phyloP scores from a whole-genome alignment of 768 basidiomycete genomes.

The Termitomyces eurrhizus region DNA sequence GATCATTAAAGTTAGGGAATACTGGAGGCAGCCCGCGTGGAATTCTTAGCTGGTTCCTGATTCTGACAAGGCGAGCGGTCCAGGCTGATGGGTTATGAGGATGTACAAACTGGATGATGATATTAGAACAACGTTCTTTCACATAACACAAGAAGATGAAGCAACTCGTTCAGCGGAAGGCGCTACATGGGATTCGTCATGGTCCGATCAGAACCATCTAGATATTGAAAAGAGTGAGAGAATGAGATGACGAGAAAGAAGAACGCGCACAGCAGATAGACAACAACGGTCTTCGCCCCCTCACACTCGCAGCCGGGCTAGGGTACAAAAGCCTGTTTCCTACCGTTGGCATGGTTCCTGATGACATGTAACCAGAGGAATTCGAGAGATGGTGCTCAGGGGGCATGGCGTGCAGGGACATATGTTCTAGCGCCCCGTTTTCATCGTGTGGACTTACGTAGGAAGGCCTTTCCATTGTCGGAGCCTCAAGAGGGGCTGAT shows the following conservation, averaged over 20 bases:
- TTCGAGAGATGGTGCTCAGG: neutral
- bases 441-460: neutral
- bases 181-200: conserved; percentile 23
- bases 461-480: neutral
- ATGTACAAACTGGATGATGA: conserved; percentile 11
- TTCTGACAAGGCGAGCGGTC: conserved; percentile 7
- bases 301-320: neutral
- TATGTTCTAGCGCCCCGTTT: neutral
- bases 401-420: neutral
- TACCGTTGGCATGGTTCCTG: neutral
- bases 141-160: too few relatives aligned
- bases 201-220: neutral
- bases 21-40: neutral
- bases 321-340: neutral
- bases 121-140: neutral
- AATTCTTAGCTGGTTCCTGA: too few relatives aligned
- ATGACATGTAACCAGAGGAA: too few relatives aligned
- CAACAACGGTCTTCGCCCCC: neutral
- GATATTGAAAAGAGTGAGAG: neutral
- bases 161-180: conserved; percentile 41
- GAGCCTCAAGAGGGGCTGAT: neutral
- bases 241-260: neutral
- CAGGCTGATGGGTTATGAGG: conserved; percentile 8
- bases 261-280: neutral
- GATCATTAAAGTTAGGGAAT: neutral